Conservation (phyloP, 768 basidiomycete species). For the Tulasnella sp. region DNA sequence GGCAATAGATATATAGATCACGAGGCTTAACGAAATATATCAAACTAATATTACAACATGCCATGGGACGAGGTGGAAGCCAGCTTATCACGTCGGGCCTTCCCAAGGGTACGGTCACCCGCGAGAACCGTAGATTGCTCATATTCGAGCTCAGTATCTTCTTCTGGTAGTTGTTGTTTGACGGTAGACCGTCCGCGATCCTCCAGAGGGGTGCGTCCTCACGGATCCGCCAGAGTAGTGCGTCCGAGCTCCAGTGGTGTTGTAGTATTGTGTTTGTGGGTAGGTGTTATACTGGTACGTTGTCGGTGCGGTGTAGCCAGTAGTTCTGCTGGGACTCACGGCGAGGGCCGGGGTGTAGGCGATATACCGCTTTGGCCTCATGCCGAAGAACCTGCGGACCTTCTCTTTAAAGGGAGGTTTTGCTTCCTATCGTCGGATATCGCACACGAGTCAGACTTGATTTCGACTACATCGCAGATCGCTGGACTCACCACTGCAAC, state of each 20-base stretch:
- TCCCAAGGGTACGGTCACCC: not conserved
- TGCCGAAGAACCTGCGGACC: conserved; percentile 12
- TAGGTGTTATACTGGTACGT: not conserved
- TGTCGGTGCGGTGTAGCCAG: not conserved
- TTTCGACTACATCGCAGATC: not conserved
- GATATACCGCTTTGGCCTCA: conserved; percentile 12
- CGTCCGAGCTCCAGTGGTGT: not conserved
- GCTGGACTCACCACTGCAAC: conserved; percentile 13
- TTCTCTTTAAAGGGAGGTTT: conserved; percentile 16
- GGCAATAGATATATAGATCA: not conserved
- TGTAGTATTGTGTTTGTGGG: not conserved
- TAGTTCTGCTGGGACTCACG: not conserved
- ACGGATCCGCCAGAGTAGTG: not conserved
- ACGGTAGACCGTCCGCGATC: not conserved
- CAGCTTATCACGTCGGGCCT: not conserved
- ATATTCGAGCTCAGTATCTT: not conserved
- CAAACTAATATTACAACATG: not conserved
- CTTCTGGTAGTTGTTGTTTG: not conserved
- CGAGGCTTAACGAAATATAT: not conserved
- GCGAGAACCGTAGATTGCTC: not conserved
- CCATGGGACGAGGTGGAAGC: not conserved
- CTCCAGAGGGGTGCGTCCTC: not conserved
- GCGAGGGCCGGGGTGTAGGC: conserved; percentile 5
- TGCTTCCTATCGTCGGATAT: conserved; percentile 6
- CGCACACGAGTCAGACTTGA: not conserved